These are phyloP conservation scores for Lactarius vividus DNA, from an alignment of 768 basidiomycete species.

Conservation along the genomic window DNA sequence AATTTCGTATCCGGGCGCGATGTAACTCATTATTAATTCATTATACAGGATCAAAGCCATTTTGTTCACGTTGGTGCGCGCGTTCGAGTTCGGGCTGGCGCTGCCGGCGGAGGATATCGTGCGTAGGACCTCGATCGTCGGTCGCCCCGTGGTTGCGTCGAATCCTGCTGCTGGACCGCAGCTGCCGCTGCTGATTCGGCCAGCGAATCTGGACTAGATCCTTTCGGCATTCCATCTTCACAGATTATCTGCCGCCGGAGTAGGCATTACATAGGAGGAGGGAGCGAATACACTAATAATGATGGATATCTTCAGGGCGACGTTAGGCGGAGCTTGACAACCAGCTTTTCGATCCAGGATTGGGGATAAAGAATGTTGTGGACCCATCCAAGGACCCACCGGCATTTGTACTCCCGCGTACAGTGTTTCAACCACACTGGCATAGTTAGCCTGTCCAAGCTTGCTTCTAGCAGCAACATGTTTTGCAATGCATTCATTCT, in stretches of 20 bases:
- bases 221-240: background rate
- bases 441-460: too few species aligned
- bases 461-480: too few species aligned
- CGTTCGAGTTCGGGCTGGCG: slow-evolving; percentile 28
- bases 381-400: too few species aligned
- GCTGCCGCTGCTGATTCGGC: slow-evolving; percentile 24
- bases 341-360: too few species aligned
- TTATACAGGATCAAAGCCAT: slow-evolving; percentile 30
- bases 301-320: too few species aligned
- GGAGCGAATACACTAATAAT: too few species aligned
- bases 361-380: too few species aligned
- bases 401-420: too few species aligned
- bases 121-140: slow-evolving; percentile 16
- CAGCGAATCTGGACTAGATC: slow-evolving; percentile 7
- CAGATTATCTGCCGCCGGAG: background rate
- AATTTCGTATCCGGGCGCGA: background rate
- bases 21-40: background rate
- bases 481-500: too few species aligned
- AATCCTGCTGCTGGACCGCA: slow-evolving; percentile 21
- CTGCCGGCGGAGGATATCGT: slow-evolving; percentile 23
- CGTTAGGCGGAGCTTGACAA: too few species aligned
- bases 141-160: slow-evolving; percentile 21
- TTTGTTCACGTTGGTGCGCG: slow-evolving; percentile 28
- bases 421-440: too few species aligned
- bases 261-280: too few species aligned